Base-by-base conservation (phyloP, 2,329 filamentous ascomycete species). In the Diplodia intermedia region DNA sequence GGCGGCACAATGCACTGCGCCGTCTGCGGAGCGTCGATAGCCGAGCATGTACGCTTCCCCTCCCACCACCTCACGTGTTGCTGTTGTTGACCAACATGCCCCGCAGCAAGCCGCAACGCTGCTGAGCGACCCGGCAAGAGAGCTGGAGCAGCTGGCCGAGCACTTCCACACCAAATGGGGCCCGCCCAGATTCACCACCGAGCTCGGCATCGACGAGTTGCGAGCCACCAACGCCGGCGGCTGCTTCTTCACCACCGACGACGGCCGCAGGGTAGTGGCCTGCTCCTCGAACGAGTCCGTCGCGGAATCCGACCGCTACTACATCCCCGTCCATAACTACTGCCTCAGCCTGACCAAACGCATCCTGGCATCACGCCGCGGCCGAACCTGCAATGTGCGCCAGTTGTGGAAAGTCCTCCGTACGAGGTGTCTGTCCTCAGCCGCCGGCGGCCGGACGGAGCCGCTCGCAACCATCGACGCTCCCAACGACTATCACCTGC, bases 361-460 rank as follows among this genome's bases (percentile, higher is more conserved):
- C 23, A 43, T 33, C 15, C 23, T 62, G 15, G 40, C 11, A 8
- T 33, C 40, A 6, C 18, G 40, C 11, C 15, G 23, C 18, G 18
- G 56, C 56, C 57, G 26, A 1, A 18, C 36, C 15, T 20, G 23
- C 26, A 49, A 23, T 4, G 29, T 62, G 57, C 57, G 57, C 57
- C 57, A 62, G 40, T 26, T 62, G 12, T 62, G 57, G 57, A 62
- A 62, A n/a, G 57, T 50, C 18, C 40, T 62, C 7, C 23, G 57
- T 2, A 49, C 47, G 8, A 26, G 57, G 9, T 62, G 40, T 12
- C 40, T 62, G 8, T 40, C 43, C 1, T 18, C 57, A 0, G 26
- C 8, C 9, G 57, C 57, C 15, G 2, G 12, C 12, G 57, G 57
- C 23, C 40, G 11, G 4, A 4, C 18, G 8, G 57, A 62, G 3